Percentiles rank a stretch among this genome's conserved stretches.
phyloP scores from a whole-genome alignment of 345 rosid species.

The Brassica nigra region DNA sequence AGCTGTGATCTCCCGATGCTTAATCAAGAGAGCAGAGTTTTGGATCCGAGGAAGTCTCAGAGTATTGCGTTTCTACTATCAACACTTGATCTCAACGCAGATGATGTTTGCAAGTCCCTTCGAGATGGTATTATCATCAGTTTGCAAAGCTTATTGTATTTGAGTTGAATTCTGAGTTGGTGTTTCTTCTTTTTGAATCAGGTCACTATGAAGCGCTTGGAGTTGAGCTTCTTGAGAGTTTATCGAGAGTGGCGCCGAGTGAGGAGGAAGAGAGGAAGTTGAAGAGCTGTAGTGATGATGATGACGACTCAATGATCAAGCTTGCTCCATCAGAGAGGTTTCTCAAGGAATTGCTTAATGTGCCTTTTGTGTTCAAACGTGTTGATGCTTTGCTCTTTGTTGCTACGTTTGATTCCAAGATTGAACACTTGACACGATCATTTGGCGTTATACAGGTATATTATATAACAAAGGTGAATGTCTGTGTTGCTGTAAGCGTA shows the following conservation, averaged over 20 bases:
- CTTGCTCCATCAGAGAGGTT: slow-evolving; percentile 39
- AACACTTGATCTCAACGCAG: slow-evolving; percentile 75
- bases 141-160: background rate
- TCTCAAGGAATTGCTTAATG: slow-evolving; percentile 37
- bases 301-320: slow-evolving; percentile 57
- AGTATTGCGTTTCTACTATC: slow-evolving; percentile 70
- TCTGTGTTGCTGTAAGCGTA: background rate
- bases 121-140: slow-evolving; percentile 59
- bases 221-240: slow-evolving; percentile 84
- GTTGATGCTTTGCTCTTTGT: slow-evolving; percentile 33
- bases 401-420: slow-evolving; percentile 18
- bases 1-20: slow-evolving; percentile 44
- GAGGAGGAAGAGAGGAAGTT: slow-evolving; percentile 83
- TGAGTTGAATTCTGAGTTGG: slow-evolving; percentile 13
- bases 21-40: slow-evolving; percentile 67
- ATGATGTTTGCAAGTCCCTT: slow-evolving; percentile 78
- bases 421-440: slow-evolving; percentile 14
- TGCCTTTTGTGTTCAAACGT: slow-evolving; percentile 34
- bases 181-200: slow-evolving; percentile 32
- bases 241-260: slow-evolving; percentile 78
- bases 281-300: slow-evolving; percentile 58
- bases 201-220: slow-evolving; percentile 82
- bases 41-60: slow-evolving; percentile 81
- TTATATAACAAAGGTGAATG: background rate
- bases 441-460: slow-evolving; percentile 28